Base-by-base conservation (phyloP, 495 filamentous ascomycete genomes). In the Trichoderma reesei region DNA sequence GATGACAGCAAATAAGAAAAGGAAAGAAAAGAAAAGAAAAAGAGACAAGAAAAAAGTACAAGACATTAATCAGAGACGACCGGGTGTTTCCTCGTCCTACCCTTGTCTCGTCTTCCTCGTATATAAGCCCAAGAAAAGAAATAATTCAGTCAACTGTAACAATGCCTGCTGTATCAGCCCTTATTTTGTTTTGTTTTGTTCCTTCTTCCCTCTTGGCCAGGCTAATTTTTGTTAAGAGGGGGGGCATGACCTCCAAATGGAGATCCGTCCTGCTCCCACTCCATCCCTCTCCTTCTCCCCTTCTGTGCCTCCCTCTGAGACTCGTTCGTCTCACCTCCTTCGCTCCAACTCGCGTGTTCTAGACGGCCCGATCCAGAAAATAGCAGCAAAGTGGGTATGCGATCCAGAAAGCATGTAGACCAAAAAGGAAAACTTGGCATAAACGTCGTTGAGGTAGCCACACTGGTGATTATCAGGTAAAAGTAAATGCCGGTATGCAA, bases 161-260 rank as follows among this genome's bases (percentile, higher is more conserved):
- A 56, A 56, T 56, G 51, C 51, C 51, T 56, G 51, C 51, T 56
- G 26, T 56, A 56, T 56, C 51, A 16, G 34, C 51, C 51, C 16
- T 31, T 56, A 33, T 18, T 3, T 18, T 6, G 18, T 4, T 33
- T 34, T 56, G 33, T 33, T 33, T 3, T 56, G 33, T 56, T 33
- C 9, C 11, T 31, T 54, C n/a, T 18, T 48, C n/a, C 20, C n/a
- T 14, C 44, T 6, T 9, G 3, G 16, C 44, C 9, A 48, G 16
- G 18, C 34, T 56, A 6, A 34, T 14, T 10, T 33, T 18, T 20
- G 18, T 18, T 48, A 6, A 7, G 2, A 10, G 42, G 13, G n/a
- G 42, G 42, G 13, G 5, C 16, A 18, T 14, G 16, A 16, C 7
- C 42, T 14, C 16, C 42, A 14, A 46, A 18, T 6, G 6, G 6